phyloP scores from a whole-genome alignment of 768 basidiomycete genomes.

The Lactifluus pinguis region DNA sequence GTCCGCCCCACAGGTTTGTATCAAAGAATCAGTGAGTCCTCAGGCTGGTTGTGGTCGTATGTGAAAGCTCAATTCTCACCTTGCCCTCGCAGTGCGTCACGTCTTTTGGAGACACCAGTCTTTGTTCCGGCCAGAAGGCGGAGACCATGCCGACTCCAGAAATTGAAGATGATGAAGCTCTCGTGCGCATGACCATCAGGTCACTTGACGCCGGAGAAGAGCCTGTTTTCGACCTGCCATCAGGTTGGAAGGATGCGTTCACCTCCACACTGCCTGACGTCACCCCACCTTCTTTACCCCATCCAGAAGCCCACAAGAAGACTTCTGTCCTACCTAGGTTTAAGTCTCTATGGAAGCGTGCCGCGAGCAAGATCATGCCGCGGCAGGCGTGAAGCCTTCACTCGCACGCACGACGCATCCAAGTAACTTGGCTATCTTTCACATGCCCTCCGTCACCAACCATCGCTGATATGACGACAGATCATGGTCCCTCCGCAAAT shows the following conservation, averaged over 20 bases:
- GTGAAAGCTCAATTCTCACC: neutral
- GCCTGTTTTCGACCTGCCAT: slow-evolving; percentile 6
- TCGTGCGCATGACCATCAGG: slow-evolving; percentile 6
- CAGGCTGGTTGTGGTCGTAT: neutral
- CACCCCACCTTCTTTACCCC: neutral
- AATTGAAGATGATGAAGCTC: slow-evolving; percentile 2
- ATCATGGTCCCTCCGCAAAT: no score
- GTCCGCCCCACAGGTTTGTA: neutral
- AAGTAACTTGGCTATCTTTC: neutral
- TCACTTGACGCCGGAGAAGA: slow-evolving; percentile 12
- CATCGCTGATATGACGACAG: no score
- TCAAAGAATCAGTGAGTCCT: neutral
- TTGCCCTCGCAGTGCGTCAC: neutral
- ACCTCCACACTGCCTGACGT: neutral
- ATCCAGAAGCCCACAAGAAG: neutral
- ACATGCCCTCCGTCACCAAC: no score
- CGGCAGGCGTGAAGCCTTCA: neutral
- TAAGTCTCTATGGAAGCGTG: slow-evolving; percentile 15
- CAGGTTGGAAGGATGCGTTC: slow-evolving; percentile 6
- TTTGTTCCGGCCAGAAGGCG: neutral
- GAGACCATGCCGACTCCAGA: neutral
- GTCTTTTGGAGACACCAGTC: neutral
- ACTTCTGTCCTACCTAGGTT: slow-evolving; percentile 4
- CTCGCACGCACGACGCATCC: neutral
- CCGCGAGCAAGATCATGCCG: slow-evolving; percentile 1